These are phyloP conservation scores for Cystofilobasidium ferigula DNA, from an alignment of 768 basidiomycete species.

Conservation along the genomic window DNA sequence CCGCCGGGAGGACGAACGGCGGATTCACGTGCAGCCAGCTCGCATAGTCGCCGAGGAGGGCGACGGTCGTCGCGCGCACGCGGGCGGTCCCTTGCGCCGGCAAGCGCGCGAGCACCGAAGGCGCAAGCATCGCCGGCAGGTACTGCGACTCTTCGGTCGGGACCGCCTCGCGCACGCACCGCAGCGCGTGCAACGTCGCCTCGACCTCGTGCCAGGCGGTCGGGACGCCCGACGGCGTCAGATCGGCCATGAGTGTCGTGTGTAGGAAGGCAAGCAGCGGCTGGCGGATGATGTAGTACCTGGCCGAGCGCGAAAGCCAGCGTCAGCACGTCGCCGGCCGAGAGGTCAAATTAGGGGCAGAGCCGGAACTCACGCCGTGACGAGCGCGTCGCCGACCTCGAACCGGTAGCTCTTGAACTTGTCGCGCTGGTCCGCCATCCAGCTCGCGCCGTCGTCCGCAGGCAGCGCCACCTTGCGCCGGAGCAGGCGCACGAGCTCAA, in stretches of 20 bases:
- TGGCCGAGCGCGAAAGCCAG: conserved; percentile 5
- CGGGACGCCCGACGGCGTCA: conserved; percentile 34
- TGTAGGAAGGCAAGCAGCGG: conserved; percentile 68
- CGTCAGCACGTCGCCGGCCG: neutral
- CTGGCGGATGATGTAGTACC: conserved; percentile 71
- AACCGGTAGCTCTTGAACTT: conserved; percentile 40
- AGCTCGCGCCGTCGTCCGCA: conserved; percentile 46
- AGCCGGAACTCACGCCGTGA: conserved; percentile 54
- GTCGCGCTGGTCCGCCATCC: conserved; percentile 48
- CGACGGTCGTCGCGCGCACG: conserved; percentile 60
- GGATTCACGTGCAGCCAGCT: conserved; percentile 40
- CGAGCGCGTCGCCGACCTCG: conserved; percentile 75
- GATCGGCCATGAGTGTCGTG: conserved; percentile 49
- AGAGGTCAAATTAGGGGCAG: neutral
- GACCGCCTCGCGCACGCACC: conserved; percentile 77
- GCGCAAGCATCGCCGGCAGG: conserved; percentile 51
- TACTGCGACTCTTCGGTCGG: conserved; percentile 46
- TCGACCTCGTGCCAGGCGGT: conserved; percentile 68
- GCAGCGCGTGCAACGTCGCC: conserved; percentile 72
- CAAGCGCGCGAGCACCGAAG: conserved; percentile 55
- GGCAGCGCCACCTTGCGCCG: conserved; percentile 70
- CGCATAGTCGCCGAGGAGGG: conserved; percentile 50
- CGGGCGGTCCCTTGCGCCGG: conserved; percentile 47
- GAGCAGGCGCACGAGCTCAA: conserved; percentile 60
- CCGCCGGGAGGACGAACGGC: conserved; percentile 55